Evolutionary conservation across 805 yeast species (phyloP), one percentile per base, ranked within the genome.

Genomic region (Ogataea pilisensis): DNA sequence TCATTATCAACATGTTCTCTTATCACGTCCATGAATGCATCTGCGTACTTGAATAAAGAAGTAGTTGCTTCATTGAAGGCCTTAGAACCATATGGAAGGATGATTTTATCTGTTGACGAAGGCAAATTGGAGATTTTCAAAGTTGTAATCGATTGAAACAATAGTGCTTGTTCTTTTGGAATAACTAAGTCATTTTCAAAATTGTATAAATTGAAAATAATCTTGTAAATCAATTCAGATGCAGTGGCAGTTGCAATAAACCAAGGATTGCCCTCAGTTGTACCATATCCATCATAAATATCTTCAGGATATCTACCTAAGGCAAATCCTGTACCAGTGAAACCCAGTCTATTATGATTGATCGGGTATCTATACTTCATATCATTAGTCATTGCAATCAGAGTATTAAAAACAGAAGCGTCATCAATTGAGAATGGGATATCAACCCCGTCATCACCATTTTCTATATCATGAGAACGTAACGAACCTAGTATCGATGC

Each of bases 291-390:
- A 59, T 90, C 82, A 61, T 90, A 90, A 8, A 82, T 60, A 63
- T 90, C 98, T 56, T 90, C 98, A 1, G 97, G 96, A 56, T 90
- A 90, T 56, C 98, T 72, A 3, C 98, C 98, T 39, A 90, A 63
- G 0, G 84, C 95, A 37, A 82, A 80, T 3, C 84, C 85, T 3
- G 62, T 53, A 25, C 51, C n/a, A n/a, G n/a, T 41, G 31, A 51
- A 44, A 2, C 69, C 67, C 20, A 70, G 58, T 35, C 65, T 62
- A 20, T 64, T 58, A 43, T 72, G 76, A 62, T 91, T 91, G 30
- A 91, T 74, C 5, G 95, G 95, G 56, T 84, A 90, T 40, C 93
- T 65, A 30, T 67, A 60, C 48, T 75, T 76, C 93, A 89, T 86
- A 48, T 81, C 83, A 29, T 72, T 63, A 5, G 82, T 72, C 58